Conservation (phyloP, 371 early-diverging fungal genomes). For the Gilbertella persicaria region DNA sequence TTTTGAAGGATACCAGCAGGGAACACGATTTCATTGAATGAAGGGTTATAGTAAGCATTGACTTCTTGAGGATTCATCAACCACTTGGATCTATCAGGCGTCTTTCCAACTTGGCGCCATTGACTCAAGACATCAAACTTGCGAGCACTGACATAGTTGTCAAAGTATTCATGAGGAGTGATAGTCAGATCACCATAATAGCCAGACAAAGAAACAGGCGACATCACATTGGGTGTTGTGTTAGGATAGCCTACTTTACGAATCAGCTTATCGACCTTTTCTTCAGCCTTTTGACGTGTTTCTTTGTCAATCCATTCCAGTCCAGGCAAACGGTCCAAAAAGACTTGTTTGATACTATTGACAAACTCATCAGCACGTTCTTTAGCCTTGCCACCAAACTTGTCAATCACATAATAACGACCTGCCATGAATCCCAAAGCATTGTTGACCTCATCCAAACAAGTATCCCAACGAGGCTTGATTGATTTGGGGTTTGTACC, state of each 20-base stretch:
- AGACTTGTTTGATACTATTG: constrained; percentile 47
- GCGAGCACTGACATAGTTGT: constrained; percentile 40
- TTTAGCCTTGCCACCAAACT: constrained; percentile 45
- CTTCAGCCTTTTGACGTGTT: constrained; percentile 46
- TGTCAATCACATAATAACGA: constrained; percentile 48
- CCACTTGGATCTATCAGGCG: constrained; percentile 52
- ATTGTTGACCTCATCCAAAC: constrained; percentile 40
- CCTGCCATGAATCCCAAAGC: constrained; percentile 54
- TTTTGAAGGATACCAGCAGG: constrained; percentile 64
- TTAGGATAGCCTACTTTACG: constrained; percentile 57
- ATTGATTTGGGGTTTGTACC: constrained; percentile 43
- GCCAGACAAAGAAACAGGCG: constrained; percentile 45
- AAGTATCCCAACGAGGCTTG: constrained; percentile 56
- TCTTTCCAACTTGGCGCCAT: constrained; percentile 39
- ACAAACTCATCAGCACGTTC: constrained; percentile 51
- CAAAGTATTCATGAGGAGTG: constrained; percentile 41
- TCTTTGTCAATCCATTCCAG: constrained; percentile 57
- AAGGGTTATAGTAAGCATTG: constrained; percentile 62
- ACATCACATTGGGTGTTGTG: constrained; percentile 43
- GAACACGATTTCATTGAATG: constrained; percentile 59
- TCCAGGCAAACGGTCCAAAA: constrained; percentile 41
- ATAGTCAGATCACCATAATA: constrained; percentile 47
- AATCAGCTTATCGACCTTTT: constrained; percentile 43
- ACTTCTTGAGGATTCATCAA: constrained; percentile 61
- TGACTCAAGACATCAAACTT: constrained; percentile 23